A percentile compares a stretch with the other conserved stretches of the same genome.
phyloP scores from a whole-genome alignment of 2,329 filamentous ascomycete genomes.

The Penicillium olsonii region DNA sequence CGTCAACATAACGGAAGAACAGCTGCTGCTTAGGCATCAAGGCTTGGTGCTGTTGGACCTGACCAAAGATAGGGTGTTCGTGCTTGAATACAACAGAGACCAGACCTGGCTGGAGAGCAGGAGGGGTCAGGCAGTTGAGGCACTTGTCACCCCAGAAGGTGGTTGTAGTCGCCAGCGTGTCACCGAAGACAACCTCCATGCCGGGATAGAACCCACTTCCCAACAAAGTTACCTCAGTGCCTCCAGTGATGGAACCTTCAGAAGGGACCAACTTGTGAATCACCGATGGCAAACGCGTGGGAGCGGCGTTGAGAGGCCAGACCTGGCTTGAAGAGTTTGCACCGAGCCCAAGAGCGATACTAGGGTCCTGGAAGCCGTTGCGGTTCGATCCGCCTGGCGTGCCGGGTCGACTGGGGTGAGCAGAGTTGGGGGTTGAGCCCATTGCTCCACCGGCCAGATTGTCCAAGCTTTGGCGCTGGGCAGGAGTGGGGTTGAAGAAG shows the following conservation, averaged over 20 bases:
- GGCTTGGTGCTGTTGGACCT: constrained; percentile 45
- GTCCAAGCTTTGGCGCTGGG: constrained; percentile 66
- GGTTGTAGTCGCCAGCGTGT: constrained; percentile 67
- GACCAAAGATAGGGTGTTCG: constrained; percentile 51
- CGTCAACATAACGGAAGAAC: constrained; percentile 68
- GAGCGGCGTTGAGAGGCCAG: constrained; percentile 54
- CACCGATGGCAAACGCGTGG: constrained; percentile 58
- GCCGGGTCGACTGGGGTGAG: constrained; percentile 74
- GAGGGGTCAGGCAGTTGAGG: constrained; percentile 76
- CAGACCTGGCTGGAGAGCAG: constrained; percentile 65
- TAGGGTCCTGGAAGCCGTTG: constrained; percentile 45
- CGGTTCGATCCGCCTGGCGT: constrained; percentile 60
- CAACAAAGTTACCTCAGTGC: constrained; percentile 82
- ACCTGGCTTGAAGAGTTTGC: constrained; percentile 53
- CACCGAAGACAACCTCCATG: constrained; percentile 83
- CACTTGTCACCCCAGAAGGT: constrained; percentile 79
- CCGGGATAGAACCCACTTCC: constrained; percentile 78
- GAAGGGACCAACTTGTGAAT: constrained; percentile 83
- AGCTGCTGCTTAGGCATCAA: constrained; percentile 52
- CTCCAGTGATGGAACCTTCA: constrained; percentile 78
- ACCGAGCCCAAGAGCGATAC: constrained; percentile 29
- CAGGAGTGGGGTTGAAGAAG: constrained; percentile 56
- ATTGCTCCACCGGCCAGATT: constrained; percentile 64
- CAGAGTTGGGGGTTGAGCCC: constrained; percentile 71
- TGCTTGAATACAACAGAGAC: constrained; percentile 72